Conservation (phyloP, 495 filamentous ascomycete genomes). For the Xanthoparmelia taractica region DNA sequence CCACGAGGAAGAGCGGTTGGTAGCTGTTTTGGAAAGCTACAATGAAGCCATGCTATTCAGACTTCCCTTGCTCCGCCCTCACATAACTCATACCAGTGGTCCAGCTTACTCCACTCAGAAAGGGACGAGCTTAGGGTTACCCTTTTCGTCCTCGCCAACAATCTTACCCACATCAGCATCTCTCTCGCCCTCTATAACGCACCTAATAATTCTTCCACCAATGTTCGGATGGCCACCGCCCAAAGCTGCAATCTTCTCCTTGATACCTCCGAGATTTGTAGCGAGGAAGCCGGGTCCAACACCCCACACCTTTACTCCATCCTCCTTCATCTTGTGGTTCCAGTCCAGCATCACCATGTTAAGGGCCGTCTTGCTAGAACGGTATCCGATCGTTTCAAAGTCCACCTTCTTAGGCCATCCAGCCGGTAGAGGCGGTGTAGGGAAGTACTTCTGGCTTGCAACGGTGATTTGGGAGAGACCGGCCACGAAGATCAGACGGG, state of each 20-base stretch:
- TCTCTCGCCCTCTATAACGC: conserved; percentile 35
- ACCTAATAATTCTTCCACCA: conserved; percentile 33
- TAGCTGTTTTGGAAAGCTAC: too few relatives aligned
- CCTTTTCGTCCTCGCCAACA: conserved; percentile 29
- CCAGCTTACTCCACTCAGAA: background rate
- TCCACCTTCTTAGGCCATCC: conserved; percentile 42
- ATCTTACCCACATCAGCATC: conserved; percentile 36
- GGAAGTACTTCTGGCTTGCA: conserved; percentile 25
- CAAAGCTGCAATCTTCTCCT: conserved; percentile 30
- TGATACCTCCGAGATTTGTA: conserved; percentile 39
- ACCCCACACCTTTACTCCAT: conserved; percentile 53
- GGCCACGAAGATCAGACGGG: conserved; percentile 44
- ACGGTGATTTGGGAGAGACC: conserved; percentile 28
- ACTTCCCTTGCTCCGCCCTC: too few relatives aligned
- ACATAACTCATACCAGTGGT: too few relatives aligned
- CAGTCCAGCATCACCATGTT: conserved; percentile 63
- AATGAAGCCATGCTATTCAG: too few relatives aligned
- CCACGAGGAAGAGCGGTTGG: too few relatives aligned
- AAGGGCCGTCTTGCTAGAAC: conserved; percentile 50
- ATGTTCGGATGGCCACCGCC: conserved; percentile 29
- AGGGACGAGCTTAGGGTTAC: conserved; percentile 16
- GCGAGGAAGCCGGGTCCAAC: conserved; percentile 51
- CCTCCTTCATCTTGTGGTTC: conserved; percentile 42
- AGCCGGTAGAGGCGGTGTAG: conserved; percentile 25
- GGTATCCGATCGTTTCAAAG: conserved; percentile 39